phyloP scores from a whole-genome alignment of 805 yeast genomes.

The Ogataea paradorogensis region DNA sequence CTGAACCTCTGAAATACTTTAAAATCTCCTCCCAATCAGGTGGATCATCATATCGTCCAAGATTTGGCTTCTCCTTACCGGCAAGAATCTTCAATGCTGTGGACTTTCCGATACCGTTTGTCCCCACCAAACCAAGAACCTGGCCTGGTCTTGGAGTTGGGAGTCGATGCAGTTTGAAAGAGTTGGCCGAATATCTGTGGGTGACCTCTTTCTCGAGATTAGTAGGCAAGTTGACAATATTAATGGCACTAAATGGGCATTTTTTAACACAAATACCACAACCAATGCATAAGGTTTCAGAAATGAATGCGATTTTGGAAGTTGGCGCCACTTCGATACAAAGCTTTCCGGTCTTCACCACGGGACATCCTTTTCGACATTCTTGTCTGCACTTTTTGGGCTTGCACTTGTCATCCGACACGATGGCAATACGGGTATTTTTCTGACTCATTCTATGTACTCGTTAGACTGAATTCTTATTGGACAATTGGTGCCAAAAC shows the following conservation, averaged over 20 bases:
- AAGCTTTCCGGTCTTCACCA: slow-evolving; percentile 93
- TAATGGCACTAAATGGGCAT: slow-evolving; percentile 97
- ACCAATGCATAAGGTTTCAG: slow-evolving; percentile 94
- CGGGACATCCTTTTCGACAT: slow-evolving; percentile 96
- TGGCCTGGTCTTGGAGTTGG: slow-evolving; percentile 99
- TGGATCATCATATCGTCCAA: slow-evolving; percentile 92
- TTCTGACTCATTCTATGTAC: slow-evolving; percentile 32
- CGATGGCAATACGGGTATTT: slow-evolving; percentile 89
- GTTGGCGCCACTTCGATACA: slow-evolving; percentile 95
- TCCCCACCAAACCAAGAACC: slow-evolving; percentile 95
- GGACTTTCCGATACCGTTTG: slow-evolving; percentile 98
- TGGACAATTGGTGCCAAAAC: neutral
- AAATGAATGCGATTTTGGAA: slow-evolving; percentile 89
- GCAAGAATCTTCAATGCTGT: slow-evolving; percentile 96
- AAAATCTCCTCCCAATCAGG: slow-evolving; percentile 97
- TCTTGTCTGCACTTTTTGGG: slow-evolving; percentile 99
- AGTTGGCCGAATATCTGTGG: slow-evolving; percentile 96
- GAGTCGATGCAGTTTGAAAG: slow-evolving; percentile 93
- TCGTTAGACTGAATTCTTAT: neutral
- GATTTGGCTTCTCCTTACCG: slow-evolving; percentile 95
- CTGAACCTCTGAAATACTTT: slow-evolving; percentile 91
- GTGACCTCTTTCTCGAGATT: slow-evolving; percentile 90
- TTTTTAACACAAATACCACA: slow-evolving; percentile 99
- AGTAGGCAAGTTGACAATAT: slow-evolving; percentile 93
- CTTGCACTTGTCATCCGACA: slow-evolving; percentile 90